Percentiles rank a stretch among this genome's conserved stretches.
Conservation (phyloP, 768 basidiomycete species). For the Lanmaoa pseudosensibilis region DNA sequence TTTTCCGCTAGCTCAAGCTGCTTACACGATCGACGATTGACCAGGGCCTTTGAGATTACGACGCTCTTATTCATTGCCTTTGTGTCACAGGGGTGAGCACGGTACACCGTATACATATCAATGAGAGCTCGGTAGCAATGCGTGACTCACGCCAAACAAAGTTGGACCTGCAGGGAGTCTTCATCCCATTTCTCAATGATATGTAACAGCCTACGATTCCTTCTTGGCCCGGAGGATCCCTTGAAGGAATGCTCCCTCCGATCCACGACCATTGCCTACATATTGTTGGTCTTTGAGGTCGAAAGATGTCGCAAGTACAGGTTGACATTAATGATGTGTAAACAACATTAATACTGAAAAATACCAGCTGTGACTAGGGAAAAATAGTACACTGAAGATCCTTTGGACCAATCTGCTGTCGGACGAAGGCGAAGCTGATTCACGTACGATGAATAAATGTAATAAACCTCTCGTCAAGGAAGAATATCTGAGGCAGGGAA, state of each 20-base stretch:
- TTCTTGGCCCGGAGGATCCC: not conserved
- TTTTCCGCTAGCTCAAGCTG: not conserved
- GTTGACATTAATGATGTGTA: constrained; percentile 32
- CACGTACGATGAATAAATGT: constrained; percentile 22
- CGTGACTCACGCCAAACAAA: not conserved
- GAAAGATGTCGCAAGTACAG: constrained; percentile 19
- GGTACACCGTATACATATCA: no score
- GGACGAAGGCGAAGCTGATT: constrained; percentile 18
- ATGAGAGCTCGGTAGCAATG: not conserved
- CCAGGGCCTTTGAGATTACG: not conserved
- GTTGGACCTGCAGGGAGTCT: not conserved
- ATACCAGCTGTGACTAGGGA: constrained; percentile 25
- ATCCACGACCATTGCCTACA: not conserved
- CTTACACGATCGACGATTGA: not conserved
- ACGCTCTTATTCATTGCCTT: not conserved
- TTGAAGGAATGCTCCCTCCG: not conserved
- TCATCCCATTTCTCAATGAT: not conserved
- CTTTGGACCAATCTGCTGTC: constrained; percentile 21
- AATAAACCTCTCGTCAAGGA: constrained; percentile 11
- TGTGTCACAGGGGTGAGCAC: not conserved
- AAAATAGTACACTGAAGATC: constrained; percentile 33
- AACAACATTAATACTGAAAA: constrained; percentile 34
- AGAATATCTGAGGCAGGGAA: constrained; percentile 7
- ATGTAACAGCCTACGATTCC: not conserved
- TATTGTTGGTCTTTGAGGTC: not conserved